A percentile compares a stretch with the other conserved stretches of the same genome.
Evolutionary conservation across 441 rosid genomes (phyloP).

Genomic region (Manihot esculenta): DNA sequence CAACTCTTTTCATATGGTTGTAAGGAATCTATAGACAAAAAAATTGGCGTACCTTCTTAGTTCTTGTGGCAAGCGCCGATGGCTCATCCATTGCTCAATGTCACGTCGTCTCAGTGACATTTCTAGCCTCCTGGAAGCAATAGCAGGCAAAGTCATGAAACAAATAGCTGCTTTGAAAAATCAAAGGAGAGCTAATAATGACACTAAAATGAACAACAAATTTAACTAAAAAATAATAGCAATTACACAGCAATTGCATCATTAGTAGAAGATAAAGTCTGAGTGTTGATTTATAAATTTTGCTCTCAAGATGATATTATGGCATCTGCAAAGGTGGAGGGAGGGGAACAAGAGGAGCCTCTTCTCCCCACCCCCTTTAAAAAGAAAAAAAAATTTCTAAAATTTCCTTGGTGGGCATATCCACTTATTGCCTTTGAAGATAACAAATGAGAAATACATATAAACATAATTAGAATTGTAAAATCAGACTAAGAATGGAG

Average conservation of each 20-base stretch:
- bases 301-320: not conserved
- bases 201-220: not conserved
- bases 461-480: too few species aligned
- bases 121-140: conserved; percentile 61
- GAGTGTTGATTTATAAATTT: not conserved
- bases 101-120: conserved; percentile 83
- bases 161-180: not conserved
- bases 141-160: conserved; percentile 11
- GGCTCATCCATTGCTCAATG: conserved; percentile 94
- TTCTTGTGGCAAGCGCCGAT: conserved; percentile 65
- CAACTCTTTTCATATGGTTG: not conserved
- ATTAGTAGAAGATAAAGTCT: not conserved
- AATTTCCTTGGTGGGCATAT: too few species aligned
- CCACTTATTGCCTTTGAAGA: too few species aligned
- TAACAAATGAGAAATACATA: too few species aligned
- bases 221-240: not conserved
- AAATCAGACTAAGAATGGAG: too few species aligned
- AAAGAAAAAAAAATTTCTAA: too few species aligned
- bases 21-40: not conserved
- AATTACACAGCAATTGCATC: not conserved
- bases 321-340: not conserved
- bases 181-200: not conserved
- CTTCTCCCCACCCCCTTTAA: too few species aligned
- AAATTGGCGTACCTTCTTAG: conserved; percentile 50
- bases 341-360: too few species aligned